Base-by-base conservation (phyloP, 179 eudicot species). In the Sideroxylon spinosum region DNA sequence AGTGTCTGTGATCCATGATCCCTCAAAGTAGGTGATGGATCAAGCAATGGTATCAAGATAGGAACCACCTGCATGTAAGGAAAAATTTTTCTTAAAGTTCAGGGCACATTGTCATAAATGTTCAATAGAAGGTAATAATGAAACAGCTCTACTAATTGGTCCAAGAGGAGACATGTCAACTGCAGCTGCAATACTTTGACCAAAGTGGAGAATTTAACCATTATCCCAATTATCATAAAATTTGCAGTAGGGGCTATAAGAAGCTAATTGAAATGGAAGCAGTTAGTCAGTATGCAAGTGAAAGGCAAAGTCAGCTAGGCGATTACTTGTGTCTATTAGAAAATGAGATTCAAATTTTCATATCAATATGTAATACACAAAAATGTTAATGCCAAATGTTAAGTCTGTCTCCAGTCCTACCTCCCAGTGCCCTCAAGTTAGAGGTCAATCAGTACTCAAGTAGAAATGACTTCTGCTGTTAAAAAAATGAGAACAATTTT, bases 1-100 rank as follows among this genome's bases (percentile, higher is more conserved):
- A 66, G 75, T 78, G 78, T 73, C 86, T 76, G 44, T 44, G 84
- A 8, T 80, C 82, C 84, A 84, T 84, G 17, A 74, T 17, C 72
- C 26, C 7, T 37, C 28, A 65, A 71, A 53, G 78, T 6, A 73
- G 69, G 75, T 23, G 50, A 57, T 46, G 17, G 67, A 75, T 26
- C 75, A 67, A 26, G 50, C 57, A 59, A 60, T 16, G 63, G 68
- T 56, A 56, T 48, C 64, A 46, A 67, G 50, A 75, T 16, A 71
- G 17, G 37, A 67, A 77, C 61, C 76, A 53, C 81, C 83, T 77
- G 80, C 75, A 77, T 19, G 25, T 7, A 66, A 22, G 63, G 20
- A 13, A 23, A 71, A 71, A 28, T 19, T 44, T 22, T n/a, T 19
- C 48, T 37, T 63, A 75, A 66, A 66, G 22, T 55, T 74, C 52